Evolutionary conservation across 306 rosid genomes (phyloP).

Genomic region (Erythrophleum fordii): DNA sequence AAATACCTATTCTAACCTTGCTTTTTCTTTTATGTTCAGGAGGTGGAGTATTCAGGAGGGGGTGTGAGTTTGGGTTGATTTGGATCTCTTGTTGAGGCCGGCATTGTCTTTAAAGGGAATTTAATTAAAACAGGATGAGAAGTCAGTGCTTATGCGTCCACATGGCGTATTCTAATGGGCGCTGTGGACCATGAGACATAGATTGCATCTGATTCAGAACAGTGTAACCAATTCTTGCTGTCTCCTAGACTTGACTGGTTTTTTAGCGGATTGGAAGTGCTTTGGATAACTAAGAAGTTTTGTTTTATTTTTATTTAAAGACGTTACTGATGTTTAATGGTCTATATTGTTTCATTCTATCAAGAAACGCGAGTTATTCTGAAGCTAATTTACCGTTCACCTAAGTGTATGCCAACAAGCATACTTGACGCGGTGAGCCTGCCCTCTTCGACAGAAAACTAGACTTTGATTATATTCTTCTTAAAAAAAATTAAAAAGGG

Average conservation of each 20-base stretch:
- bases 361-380: not conserved
- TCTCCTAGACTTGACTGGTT: not conserved
- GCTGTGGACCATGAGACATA: not conserved
- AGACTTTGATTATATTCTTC: not conserved
- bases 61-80: slow-evolving; percentile 8
- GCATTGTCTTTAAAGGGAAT: not conserved
- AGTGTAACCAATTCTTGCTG: not conserved
- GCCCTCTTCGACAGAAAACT: not conserved
- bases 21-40: slow-evolving; percentile 11
- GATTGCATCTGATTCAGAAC: not conserved
- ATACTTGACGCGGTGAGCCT: not conserved
- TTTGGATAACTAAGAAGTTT: not conserved
- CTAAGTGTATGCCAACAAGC: not conserved
- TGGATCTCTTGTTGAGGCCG: not conserved
- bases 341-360: not conserved
- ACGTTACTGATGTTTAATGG: not conserved
- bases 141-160: not conserved
- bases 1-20: slow-evolving; percentile 3
- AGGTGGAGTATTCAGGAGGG: slow-evolving; percentile 33
- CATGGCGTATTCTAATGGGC: not conserved
- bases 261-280: not conserved
- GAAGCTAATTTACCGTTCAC: not conserved
- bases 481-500: not conserved
- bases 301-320: not conserved
- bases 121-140: not conserved